phyloP scores from a whole-genome alignment of 2,329 filamentous ascomycete genomes.

The Lecanicillium sp. region DNA sequence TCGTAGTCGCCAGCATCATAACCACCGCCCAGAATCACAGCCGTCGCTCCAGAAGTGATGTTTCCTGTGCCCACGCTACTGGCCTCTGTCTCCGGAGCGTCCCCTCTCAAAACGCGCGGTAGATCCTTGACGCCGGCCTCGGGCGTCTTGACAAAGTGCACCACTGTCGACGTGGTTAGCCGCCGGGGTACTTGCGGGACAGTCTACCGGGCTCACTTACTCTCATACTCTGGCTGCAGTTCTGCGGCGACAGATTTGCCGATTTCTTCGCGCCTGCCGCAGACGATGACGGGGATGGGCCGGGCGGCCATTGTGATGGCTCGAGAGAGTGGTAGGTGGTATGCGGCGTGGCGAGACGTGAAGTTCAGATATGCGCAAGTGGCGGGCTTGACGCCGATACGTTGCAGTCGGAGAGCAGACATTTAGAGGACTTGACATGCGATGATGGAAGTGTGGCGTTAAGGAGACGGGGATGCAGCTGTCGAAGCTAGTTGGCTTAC shows the following conservation, averaged over 20 bases:
- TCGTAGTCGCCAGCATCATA: slow-evolving; percentile 9
- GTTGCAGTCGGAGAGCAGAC: too few relatives aligned
- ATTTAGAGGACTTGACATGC: too few relatives aligned
- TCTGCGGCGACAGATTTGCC: slow-evolving; percentile 6
- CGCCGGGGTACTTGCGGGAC: neutral
- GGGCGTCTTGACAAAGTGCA: slow-evolving; percentile 13
- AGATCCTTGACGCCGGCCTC: slow-evolving; percentile 12
- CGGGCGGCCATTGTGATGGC: slow-evolving; percentile 3
- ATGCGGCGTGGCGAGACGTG: too few relatives aligned
- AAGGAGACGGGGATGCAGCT: too few relatives aligned
- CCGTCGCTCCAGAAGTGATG: neutral
- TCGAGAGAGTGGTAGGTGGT: neutral
- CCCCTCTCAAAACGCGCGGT: slow-evolving; percentile 8
- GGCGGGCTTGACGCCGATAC: too few relatives aligned
- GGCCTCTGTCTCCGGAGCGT: neutral
- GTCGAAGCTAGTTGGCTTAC: too few relatives aligned
- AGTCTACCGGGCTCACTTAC: neutral
- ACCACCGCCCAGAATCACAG: slow-evolving; percentile 11
- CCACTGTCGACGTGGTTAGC: slow-evolving; percentile 1
- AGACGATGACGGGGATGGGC: slow-evolving; percentile 11
- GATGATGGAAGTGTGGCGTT: too few relatives aligned
- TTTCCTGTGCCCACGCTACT: slow-evolving; percentile 12
- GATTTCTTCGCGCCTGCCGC: slow-evolving; percentile 8
- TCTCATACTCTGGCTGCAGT: slow-evolving; percentile 10
- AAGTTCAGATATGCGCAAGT: too few relatives aligned